phyloP scores from a whole-genome alignment of 164 flowering plant genomes.

The Litsea cubeba region DNA sequence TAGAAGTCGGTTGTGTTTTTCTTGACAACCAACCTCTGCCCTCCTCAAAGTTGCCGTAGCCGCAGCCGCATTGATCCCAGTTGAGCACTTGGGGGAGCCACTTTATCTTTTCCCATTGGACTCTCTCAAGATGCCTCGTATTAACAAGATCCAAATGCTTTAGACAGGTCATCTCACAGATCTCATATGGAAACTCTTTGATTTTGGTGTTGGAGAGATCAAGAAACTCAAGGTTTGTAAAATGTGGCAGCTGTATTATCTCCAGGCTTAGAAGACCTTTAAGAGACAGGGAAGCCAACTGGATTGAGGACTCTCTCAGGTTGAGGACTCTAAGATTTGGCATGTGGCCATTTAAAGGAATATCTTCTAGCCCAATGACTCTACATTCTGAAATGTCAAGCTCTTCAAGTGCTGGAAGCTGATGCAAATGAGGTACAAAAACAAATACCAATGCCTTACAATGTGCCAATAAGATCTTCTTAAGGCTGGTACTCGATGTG shows the following conservation, averaged over 20 bases:
- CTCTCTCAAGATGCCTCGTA: not conserved
- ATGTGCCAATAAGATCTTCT: no score
- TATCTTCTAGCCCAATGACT: not conserved
- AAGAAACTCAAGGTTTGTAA: not conserved
- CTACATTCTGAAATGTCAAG: not conserved
- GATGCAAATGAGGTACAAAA: not conserved
- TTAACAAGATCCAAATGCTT: not conserved
- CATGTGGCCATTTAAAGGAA: not conserved
- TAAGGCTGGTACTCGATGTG: no score
- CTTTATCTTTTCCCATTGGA: not conserved
- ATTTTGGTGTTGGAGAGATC: slow-evolving; percentile 3
- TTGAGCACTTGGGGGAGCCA: not conserved
- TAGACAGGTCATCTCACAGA: not conserved
- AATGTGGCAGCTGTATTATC: not conserved
- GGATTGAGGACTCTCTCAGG: not conserved
- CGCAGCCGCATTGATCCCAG: not conserved
- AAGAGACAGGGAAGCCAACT: not conserved
- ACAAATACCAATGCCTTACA: no score
- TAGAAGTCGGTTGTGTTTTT: no score
- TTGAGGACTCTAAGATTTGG: not conserved
- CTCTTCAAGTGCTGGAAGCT: slow-evolving; percentile 2
- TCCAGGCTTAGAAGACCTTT: not conserved
- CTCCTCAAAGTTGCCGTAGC: not conserved
- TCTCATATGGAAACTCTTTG: not conserved
- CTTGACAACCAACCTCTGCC: not conserved